These are phyloP conservation scores for Hibiscus syriacus DNA, from an alignment of 345 rosid species.

Conservation along the genomic window DNA sequence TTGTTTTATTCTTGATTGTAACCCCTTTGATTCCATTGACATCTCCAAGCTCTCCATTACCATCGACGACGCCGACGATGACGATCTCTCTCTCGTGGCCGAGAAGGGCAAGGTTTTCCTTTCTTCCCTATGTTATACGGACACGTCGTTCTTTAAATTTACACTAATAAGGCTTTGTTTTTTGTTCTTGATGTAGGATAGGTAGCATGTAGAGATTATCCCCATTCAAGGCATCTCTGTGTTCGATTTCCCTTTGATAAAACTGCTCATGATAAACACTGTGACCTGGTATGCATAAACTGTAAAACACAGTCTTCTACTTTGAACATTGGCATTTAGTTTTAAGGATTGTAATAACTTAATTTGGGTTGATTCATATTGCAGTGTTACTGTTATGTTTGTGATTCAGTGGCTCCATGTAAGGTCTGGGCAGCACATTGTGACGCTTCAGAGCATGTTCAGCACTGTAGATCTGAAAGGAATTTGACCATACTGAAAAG, in stretches of 20 bases:
- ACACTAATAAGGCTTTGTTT: too few relatives aligned
- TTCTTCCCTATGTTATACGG: too few relatives aligned
- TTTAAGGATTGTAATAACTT: not conserved
- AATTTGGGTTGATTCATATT: slow-evolving; percentile 5
- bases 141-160: too few relatives aligned
- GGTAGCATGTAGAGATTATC: slow-evolving; percentile 81
- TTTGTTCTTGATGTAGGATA: not conserved
- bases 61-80: slow-evolving; percentile 10
- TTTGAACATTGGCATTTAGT: not conserved
- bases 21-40: slow-evolving; percentile 35
- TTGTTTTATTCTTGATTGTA: slow-evolving; percentile 59
- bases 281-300: slow-evolving; percentile 30
- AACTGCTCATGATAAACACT: slow-evolving; percentile 38
- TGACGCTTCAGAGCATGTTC: slow-evolving; percentile 32
- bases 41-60: slow-evolving; percentile 9
- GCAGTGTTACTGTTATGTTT: slow-evolving; percentile 72
- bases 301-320: not conserved
- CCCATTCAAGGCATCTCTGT: slow-evolving; percentile 70
- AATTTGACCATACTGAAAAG: not conserved
- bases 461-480: slow-evolving; percentile 22
- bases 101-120: slow-evolving; percentile 18
- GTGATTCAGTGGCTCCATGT: slow-evolving; percentile 66
- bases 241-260: slow-evolving; percentile 43
- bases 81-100: slow-evolving; percentile 14
- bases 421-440: slow-evolving; percentile 47